Evolutionary conservation across 116 monocot genomes (phyloP).

Genomic region (Papilionanthe hybrid): DNA sequence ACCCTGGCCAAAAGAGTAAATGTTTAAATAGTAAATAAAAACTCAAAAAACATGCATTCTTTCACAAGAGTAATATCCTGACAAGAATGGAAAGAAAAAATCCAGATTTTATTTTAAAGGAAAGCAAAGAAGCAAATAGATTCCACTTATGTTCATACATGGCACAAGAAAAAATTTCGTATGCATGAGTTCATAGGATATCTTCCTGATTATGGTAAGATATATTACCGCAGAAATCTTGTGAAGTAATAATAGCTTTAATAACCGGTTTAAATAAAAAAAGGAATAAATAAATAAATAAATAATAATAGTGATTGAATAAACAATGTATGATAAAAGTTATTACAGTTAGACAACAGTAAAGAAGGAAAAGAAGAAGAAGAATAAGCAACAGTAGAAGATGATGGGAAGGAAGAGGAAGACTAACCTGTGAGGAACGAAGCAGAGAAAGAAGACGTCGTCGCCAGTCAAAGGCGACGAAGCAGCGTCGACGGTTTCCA

Average conservation of each 20-base stretch:
- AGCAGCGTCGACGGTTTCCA: too few species aligned
- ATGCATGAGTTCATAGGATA: neutral
- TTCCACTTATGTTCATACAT: neutral
- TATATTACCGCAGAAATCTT: neutral
- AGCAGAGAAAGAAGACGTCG: too few species aligned
- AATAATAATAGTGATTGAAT: too few species aligned
- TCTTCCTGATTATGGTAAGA: neutral
- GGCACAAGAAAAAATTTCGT: neutral
- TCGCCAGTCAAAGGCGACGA: too few species aligned
- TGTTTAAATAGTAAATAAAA: constrained; percentile 5
- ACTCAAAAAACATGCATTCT: neutral
- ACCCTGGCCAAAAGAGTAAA: constrained; percentile 30
- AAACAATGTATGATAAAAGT: too few species aligned
- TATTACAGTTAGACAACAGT: too few species aligned
- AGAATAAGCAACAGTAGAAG: too few species aligned
- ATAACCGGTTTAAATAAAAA: too few species aligned
- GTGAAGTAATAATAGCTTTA: neutral
- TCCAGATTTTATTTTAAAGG: neutral
- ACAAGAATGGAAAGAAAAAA: neutral
- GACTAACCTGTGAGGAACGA: too few species aligned
- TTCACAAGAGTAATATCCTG: neutral
- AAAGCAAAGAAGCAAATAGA: neutral
- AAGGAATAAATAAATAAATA: too few species aligned
- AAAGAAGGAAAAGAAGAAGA: too few species aligned
- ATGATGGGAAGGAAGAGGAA: too few species aligned